A percentile compares a stretch with the other conserved stretches of the same genome.
These are phyloP conservation scores for Botryosphaeria dothidea DNA, from an alignment of 2,329 filamentous ascomycete genomes.

Conservation along the genomic window DNA sequence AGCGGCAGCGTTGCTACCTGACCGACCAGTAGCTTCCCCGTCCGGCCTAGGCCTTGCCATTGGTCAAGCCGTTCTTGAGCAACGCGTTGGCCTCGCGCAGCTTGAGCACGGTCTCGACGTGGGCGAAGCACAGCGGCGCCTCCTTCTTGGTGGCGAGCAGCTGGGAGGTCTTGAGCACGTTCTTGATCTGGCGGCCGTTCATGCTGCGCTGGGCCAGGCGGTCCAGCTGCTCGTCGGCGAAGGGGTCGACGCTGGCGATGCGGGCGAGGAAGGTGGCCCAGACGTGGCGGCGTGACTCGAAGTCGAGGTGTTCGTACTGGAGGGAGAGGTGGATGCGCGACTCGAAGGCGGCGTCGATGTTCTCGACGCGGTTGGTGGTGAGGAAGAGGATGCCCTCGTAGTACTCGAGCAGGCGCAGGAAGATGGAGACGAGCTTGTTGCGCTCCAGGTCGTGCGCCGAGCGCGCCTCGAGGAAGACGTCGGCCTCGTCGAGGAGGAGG, in stretches of 20 bases:
- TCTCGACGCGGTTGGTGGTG: conserved; percentile 34
- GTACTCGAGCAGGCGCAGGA: conserved; percentile 44
- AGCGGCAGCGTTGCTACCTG: too few species aligned
- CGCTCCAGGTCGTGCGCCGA: conserved; percentile 30
- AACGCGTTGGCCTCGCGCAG: conserved; percentile 16
- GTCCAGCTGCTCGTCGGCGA: conserved; percentile 19
- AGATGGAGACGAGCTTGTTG: conserved; percentile 32
- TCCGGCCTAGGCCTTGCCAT: background rate
- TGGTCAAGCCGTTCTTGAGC: conserved; percentile 2
- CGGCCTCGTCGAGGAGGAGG: conserved; percentile 53
- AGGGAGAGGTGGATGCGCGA: conserved; percentile 30
- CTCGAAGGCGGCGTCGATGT: conserved; percentile 32
- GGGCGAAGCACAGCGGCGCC: conserved; percentile 19
- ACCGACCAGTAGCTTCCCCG: too few species aligned
- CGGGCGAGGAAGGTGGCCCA: conserved; percentile 22
- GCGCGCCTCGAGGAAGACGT: conserved; percentile 36
- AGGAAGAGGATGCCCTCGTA: conserved; percentile 35
- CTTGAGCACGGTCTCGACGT: conserved; percentile 23
- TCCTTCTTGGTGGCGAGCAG: conserved; percentile 23
- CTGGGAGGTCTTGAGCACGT: conserved; percentile 25
- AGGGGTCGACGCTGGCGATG: background rate
- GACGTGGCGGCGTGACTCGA: conserved; percentile 21
- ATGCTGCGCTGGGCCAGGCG: conserved; percentile 19
- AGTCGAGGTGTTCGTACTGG: conserved; percentile 26
- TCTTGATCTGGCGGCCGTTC: conserved; percentile 27